Conservation (phyloP, 169 alveolate species). For the Eimeria acervulina region DNA sequence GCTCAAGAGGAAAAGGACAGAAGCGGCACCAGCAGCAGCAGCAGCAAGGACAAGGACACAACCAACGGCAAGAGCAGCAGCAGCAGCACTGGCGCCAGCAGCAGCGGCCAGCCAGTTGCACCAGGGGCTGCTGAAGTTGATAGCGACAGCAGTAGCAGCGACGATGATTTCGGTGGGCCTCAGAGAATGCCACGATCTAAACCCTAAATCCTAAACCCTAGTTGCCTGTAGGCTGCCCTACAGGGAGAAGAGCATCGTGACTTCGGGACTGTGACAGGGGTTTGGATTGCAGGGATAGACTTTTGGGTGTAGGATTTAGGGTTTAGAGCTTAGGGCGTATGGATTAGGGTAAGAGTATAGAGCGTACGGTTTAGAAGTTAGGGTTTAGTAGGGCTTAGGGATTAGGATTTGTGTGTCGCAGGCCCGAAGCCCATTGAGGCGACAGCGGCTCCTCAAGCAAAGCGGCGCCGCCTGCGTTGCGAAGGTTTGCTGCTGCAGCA, state of each 20-base stretch:
- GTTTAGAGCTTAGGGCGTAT: neutral
- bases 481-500: constrained; percentile 90
- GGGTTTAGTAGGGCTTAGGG: neutral
- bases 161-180: constrained; percentile 31
- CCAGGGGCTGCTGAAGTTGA: neutral
- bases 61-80: constrained; percentile 16
- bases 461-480: constrained; percentile 77
- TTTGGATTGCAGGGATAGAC: neutral
- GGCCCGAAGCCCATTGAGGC: constrained; percentile 57
- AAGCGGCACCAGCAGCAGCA: constrained; percentile 21
- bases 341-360: neutral
- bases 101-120: constrained; percentile 8
- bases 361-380: neutral
- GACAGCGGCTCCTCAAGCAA: neutral
- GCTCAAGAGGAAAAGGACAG: neutral
- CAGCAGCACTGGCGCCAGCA: neutral
- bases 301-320: neutral
- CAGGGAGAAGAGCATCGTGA: too few relatives aligned
- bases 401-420: neutral
- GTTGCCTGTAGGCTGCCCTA: too few relatives aligned
- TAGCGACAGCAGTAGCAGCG: constrained; percentile 63
- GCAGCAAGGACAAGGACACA: constrained; percentile 9
- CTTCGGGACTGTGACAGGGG: neutral
- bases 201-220: constrained; percentile 8
- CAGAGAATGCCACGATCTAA: neutral